Evolutionary conservation across 2,329 filamentous ascomycete species (phyloP).

Genomic region (Cordyceps militaris): DNA sequence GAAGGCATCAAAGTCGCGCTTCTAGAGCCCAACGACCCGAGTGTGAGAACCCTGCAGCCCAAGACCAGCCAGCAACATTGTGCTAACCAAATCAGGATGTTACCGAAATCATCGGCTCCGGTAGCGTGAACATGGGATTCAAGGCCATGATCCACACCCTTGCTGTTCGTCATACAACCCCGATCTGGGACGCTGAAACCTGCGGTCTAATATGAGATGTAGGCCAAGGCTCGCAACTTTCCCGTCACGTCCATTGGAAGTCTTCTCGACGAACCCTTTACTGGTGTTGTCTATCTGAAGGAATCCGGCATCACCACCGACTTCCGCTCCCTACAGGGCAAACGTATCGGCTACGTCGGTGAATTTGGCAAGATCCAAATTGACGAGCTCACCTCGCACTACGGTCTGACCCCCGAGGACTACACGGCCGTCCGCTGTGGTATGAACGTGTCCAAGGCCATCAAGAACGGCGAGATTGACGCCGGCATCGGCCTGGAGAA

Average conservation of each 20-base stretch:
- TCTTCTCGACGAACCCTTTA: slow-evolving; percentile 73
- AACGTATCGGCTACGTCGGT: slow-evolving; percentile 72
- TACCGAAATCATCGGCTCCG: slow-evolving; percentile 71
- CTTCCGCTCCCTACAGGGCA: slow-evolving; percentile 68
- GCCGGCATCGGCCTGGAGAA: slow-evolving; percentile 73
- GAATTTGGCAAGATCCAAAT: slow-evolving; percentile 82
- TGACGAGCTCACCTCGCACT: slow-evolving; percentile 71
- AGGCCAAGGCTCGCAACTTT: slow-evolving; percentile 70
- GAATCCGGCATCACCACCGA: slow-evolving; percentile 66
- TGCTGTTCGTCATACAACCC: slow-evolving; percentile 39
- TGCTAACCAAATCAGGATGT: slow-evolving; percentile 50
- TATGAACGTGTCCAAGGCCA: slow-evolving; percentile 74
- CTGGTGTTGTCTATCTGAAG: slow-evolving; percentile 70
- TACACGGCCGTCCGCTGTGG: slow-evolving; percentile 73
- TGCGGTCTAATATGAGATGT: slow-evolving; percentile 7
- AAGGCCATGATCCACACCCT: slow-evolving; percentile 82
- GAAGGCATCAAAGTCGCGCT: slow-evolving; percentile 72
- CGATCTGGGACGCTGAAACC: background rate
- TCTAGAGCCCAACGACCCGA: slow-evolving; percentile 72
- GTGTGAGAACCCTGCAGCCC: slow-evolving; percentile 35
- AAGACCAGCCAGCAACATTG: background rate
- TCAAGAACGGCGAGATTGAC: slow-evolving; percentile 65
- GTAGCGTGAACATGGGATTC: slow-evolving; percentile 71
- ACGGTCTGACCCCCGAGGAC: slow-evolving; percentile 64
- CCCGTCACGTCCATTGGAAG: slow-evolving; percentile 67